Conservation (phyloP, 306 rosid genomes). For the Vigna trinervia region DNA sequence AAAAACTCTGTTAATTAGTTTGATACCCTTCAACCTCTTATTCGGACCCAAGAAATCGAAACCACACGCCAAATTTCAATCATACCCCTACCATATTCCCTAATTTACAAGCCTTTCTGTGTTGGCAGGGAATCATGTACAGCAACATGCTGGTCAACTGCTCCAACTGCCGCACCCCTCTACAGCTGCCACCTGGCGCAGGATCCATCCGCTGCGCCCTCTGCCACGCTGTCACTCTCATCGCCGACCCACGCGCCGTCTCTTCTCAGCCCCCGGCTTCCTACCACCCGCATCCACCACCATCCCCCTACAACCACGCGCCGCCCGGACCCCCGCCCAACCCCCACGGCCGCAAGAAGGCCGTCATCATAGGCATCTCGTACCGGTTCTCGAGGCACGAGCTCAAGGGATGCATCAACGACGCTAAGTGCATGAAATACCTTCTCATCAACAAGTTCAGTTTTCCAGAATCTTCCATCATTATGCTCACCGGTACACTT, state of each 20-base stretch:
- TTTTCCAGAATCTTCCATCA: slow-evolving; percentile 80
- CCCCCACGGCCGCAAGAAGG: slow-evolving; percentile 86
- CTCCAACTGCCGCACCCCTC: slow-evolving; percentile 76
- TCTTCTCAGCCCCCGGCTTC: slow-evolving; percentile 53
- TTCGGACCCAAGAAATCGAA: not conserved
- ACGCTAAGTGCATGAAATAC: slow-evolving; percentile 89
- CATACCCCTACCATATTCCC: slow-evolving; percentile 19
- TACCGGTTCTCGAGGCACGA: slow-evolving; percentile 81
- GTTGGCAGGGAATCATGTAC: slow-evolving; percentile 5
- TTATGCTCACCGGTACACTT: slow-evolving; percentile 88
- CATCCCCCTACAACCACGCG: slow-evolving; percentile 61
- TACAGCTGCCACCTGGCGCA: slow-evolving; percentile 83
- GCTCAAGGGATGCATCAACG: slow-evolving; percentile 94
- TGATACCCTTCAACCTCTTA: not conserved
- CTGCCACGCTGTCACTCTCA: slow-evolving; percentile 76
- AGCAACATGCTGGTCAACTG: slow-evolving; percentile 76
- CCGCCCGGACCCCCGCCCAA: slow-evolving; percentile 71
- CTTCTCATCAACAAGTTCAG: slow-evolving; percentile 78
- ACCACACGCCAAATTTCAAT: not conserved
- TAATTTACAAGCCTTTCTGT: slow-evolving; percentile 3
- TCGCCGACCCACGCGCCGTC: slow-evolving; percentile 71
- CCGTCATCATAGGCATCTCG: slow-evolving; percentile 88
- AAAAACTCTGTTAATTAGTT: not conserved
- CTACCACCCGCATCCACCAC: slow-evolving; percentile 36
- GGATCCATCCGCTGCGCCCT: slow-evolving; percentile 82